Base-by-base conservation (phyloP, 2,329 filamentous ascomycete species). In the Ceratocystis lukuohia region DNA sequence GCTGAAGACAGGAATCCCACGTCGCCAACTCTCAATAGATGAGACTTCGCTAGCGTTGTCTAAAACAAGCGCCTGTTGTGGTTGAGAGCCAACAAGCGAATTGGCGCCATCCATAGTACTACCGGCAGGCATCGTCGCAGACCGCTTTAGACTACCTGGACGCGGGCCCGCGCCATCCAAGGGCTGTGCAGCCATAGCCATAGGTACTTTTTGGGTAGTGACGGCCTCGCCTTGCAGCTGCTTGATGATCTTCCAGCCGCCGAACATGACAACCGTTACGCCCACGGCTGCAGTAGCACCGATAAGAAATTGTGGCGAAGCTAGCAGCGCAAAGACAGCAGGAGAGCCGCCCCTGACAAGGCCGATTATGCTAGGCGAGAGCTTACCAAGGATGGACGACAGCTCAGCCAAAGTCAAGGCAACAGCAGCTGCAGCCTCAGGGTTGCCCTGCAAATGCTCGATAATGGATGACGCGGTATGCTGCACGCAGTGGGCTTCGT, bases 221-320 rank as follows among this genome's bases (percentile, higher is more conserved):
- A 41, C 56, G 73, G 74, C 17, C 67, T 68, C 50, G 65, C 81
- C 80, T 68, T 76, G 75, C 70, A 97, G 89, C 71, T 86, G 87
- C 80, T 96, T 95, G 76, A 99, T 86, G 74, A 99, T 96, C 77
- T 96, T 97, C 83, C 91, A 97, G 4, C 94, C 93, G 65, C 94
- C 94, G 68, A 99, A 90, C 74, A 94, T 92, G 71, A 99, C 90
- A 7, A 97, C 86, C 0, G 94, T 97, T n/a, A 96, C 87, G 15
- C 94, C 94, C 0, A 96, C 86, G 0, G 89, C 90, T 15, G 96
- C 85, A 56, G 92, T 89, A 0, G 89, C 91, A 3, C 91, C 91
- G 71, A 99, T 96, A 69, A 96, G 83, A 74, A 99, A 99, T 73
- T 99, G 91, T 0, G 94, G 94, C 66, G 88, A 92, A 0, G 90